Base-by-base conservation (phyloP, 768 basidiomycete species). In the Mycena venus region DNA sequence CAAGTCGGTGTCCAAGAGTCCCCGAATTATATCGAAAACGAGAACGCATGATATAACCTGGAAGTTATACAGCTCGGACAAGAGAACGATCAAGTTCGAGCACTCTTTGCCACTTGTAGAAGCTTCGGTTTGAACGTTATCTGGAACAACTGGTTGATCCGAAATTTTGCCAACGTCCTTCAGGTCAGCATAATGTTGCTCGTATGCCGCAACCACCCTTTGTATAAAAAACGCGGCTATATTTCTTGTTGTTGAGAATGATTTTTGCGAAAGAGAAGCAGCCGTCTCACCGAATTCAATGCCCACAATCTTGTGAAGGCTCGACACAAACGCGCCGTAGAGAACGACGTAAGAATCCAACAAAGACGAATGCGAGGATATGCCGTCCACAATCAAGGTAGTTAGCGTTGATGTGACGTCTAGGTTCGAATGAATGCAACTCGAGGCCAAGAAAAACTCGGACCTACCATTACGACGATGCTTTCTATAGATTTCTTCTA, bases 41-140 rank as follows among this genome's bases (percentile, higher is more conserved):
- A 99, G 88, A 14, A 93, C 85, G 69, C 92, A 96, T 3, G 95
- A 95, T 65, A 99, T 90, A 27, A 99, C 95, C 84, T 96, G 95
- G 80, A 99, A 97, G 81, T 99, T 99, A 86, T 99, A 99, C 23
- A 99, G 85, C 80, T 99, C 97, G 2, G 96, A 95, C 25, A 99
- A 84, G 27, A 99, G 89, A 1, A 95, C 91, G 49, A 98, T 88
- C 38, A 99, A 84, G 81, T 99, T 99, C 12, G 94, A 92, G 76
- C 92, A 92, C 80, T 98, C 96, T 84, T 99, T 99, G 34, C 96
- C 95, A 8, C 85, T 81, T 2, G 83, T 85, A 25, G 86, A 86
- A 11, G 79, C 73, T 21, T 79, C 79, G 21, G 78, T 77, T 2
- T 80, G 63, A 19, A 75, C 42, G 21, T 60, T 72, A 42, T 70